phyloP scores from a whole-genome alignment of 2,329 filamentous ascomycete species.

The Rasamsonia emersonii region DNA sequence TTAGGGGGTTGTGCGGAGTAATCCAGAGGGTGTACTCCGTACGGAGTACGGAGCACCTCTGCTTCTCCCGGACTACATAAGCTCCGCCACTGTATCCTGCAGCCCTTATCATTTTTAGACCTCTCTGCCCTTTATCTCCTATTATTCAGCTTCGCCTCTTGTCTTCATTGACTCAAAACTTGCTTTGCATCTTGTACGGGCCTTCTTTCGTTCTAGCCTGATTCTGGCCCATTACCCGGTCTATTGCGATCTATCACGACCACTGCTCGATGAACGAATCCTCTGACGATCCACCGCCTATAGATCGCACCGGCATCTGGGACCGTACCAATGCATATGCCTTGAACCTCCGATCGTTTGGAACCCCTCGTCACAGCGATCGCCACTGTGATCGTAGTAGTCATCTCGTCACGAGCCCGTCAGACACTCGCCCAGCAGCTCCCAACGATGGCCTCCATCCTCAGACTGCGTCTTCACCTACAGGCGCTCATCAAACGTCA shows the following conservation, averaged over 20 bases:
- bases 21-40: too few relatives aligned
- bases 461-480: not conserved
- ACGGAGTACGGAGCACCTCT: too few relatives aligned
- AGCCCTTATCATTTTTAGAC: too few relatives aligned
- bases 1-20: too few relatives aligned
- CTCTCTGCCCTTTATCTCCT: too few relatives aligned
- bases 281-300: conserved; percentile 42
- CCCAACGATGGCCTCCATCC: conserved; percentile 1
- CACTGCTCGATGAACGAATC: conserved; percentile 46
- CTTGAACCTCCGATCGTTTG: conserved; percentile 20
- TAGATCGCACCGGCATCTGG: conserved; percentile 45
- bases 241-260: not conserved
- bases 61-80: too few relatives aligned
- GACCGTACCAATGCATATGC: conserved; percentile 35
- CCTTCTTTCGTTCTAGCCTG: not conserved
- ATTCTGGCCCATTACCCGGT: not conserved
- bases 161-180: too few relatives aligned
- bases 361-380: conserved; percentile 21
- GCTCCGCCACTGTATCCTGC: too few relatives aligned
- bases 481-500: not conserved
- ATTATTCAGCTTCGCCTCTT: too few relatives aligned
- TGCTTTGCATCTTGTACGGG: too few relatives aligned
- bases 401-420: conserved; percentile 7
- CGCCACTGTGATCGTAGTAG: conserved; percentile 13
- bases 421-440: too few relatives aligned